A percentile compares a stretch with the other conserved stretches of the same genome.
These are phyloP conservation scores for Venturia effusa DNA, from an alignment of 2,329 filamentous ascomycete genomes.

Conservation along the genomic window DNA sequence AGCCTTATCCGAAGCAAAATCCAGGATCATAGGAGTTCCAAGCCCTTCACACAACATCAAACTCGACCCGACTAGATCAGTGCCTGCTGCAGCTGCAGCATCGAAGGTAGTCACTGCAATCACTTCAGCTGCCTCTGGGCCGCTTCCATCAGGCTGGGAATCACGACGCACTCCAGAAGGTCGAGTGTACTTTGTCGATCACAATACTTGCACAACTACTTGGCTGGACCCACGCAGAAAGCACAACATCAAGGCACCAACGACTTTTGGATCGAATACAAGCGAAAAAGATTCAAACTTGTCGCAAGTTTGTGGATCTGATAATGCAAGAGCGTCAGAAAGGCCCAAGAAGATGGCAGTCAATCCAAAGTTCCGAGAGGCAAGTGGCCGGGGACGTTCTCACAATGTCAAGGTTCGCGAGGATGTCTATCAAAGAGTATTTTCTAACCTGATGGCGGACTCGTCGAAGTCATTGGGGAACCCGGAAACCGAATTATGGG, in stretches of 20 bases:
- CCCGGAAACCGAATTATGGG: too few relatives aligned
- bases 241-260: conserved; percentile 60
- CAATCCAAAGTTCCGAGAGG: too few relatives aligned
- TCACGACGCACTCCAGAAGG: conserved; percentile 92
- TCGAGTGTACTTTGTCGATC: conserved; percentile 91
- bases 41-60: background rate
- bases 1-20: background rate
- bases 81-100: conserved; percentile 49
- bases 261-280: background rate
- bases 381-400: too few relatives aligned
- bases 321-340: background rate
- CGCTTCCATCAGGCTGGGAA: conserved; percentile 93
- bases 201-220: conserved; percentile 94
- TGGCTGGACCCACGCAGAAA: conserved; percentile 97
- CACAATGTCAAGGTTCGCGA: too few relatives aligned
- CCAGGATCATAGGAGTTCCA: background rate
- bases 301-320: background rate
- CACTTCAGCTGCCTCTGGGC: conserved; percentile 86
- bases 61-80: background rate
- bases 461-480: too few relatives aligned
- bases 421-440: too few relatives aligned
- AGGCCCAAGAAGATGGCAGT: too few relatives aligned
- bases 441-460: too few relatives aligned
- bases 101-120: conserved; percentile 95
- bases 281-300: background rate